Percentiles rank a stretch among this genome's conserved stretches.
Conservation (phyloP, 2,329 filamentous ascomycete species). For the Geosmithia morbida region DNA sequence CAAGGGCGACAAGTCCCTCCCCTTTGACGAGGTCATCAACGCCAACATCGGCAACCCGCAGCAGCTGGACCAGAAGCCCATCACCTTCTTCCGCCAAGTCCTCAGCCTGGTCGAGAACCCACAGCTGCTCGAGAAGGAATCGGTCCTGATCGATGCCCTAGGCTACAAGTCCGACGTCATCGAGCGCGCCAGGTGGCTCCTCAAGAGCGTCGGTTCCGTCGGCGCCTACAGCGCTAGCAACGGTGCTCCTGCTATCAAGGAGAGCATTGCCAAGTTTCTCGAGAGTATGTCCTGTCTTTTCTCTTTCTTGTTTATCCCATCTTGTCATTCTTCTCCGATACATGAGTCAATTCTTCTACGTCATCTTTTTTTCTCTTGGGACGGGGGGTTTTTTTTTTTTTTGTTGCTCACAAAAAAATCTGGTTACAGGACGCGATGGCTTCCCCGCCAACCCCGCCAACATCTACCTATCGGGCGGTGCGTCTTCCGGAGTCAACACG, state of each 20-base stretch:
- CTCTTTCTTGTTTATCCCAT: not conserved
- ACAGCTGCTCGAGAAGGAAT: conserved; percentile 63
- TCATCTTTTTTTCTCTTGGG: no score
- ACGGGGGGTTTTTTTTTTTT: no score
- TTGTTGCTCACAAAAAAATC: no score
- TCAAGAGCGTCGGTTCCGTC: conserved; percentile 76
- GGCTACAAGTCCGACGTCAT: conserved; percentile 87
- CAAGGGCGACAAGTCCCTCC: conserved; percentile 45
- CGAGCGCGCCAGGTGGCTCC: conserved; percentile 64
- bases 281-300: conserved; percentile 45
- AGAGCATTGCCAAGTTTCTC: conserved; percentile 86
- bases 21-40: conserved; percentile 83
- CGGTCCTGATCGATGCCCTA: conserved; percentile 59
- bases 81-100: conserved; percentile 98
- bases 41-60: conserved; percentile 99
- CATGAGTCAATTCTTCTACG: no score
- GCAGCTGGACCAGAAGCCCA: conserved; percentile 96
- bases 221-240: conserved; percentile 94
- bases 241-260: conserved; percentile 71
- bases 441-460: conserved; percentile 66
- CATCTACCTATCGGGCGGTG: conserved; percentile 84
- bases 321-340: no score
- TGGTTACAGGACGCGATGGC: conserved; percentile 76
- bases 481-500: conserved; percentile 89
- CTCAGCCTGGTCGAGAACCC: conserved; percentile 89